Base-by-base conservation (phyloP, 768 basidiomycete species). In the Dentipellis fragilis region DNA sequence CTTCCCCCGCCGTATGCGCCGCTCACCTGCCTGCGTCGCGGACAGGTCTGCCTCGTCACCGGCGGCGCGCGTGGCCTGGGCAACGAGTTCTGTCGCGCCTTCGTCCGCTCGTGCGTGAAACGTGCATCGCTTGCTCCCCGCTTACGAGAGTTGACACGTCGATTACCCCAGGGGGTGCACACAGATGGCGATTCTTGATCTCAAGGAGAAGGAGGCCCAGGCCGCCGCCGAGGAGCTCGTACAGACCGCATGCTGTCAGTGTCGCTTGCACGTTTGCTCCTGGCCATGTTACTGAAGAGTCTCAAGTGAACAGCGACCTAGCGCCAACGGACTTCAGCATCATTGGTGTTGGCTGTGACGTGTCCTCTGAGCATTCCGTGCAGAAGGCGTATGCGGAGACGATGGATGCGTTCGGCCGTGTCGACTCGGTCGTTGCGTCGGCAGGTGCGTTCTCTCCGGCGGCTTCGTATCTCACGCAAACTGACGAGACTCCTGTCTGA, bases 1-100 rank as follows among this genome's bases (percentile, higher is more conserved):
- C 29, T 4, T 23, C 16, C 22, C 42, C 10, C 14, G 9, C 17
- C 54, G 54, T 48, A 2, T 56, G 10, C 16, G 42, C 37, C 22
- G n/a, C 52, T 35, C 35, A 49, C 46, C 17, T 11, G 23, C 9
- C 42, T 21, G 23, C 23, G 37, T 17, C 29, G 29, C 6, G 29
- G 45, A 21, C 58, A 95, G 85, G 92, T 93, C 54, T 91, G 90
- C 71, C 73, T 94, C 63, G 84, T 98, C 51, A 98, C 95, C 39
- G 95, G 95, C 48, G 95, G 85, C 54, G 95, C 93, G 11, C 79
- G 89, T 64, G 95, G 95, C 7, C 73, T 98, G 48, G 95, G 95
- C 7, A 79, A 87, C 61, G 86, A 92, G 68, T 92, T 97, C 67
- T 93, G 92, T 67, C 80, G 84, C 48, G 93, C 93, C 11, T 93